Conservation (phyloP, 2,329 filamentous ascomycete species). For the Phialophora chinensis region DNA sequence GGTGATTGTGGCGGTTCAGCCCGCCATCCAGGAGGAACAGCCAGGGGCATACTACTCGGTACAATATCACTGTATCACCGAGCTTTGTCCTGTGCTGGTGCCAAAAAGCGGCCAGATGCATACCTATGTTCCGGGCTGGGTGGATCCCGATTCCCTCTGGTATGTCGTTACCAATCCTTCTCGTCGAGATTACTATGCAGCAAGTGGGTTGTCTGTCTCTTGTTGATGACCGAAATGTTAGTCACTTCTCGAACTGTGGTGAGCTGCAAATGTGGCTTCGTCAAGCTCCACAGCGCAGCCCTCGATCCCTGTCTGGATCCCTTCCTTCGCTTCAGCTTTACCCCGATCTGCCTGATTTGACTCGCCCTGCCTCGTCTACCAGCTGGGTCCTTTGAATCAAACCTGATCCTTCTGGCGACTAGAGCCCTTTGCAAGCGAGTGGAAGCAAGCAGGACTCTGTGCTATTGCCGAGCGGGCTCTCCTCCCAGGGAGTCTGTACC, state of each 20-base stretch:
- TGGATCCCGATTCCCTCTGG: neutral
- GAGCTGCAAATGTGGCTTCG: slow-evolving; percentile 9
- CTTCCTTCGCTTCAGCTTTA: slow-evolving; percentile 19
- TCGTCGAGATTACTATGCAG: neutral
- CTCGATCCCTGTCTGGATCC: slow-evolving; percentile 7
- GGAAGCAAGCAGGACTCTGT: neutral
- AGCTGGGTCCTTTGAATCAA: neutral
- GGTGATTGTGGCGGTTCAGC: neutral
- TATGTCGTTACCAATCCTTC: slow-evolving; percentile 2
- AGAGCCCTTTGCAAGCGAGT: neutral
- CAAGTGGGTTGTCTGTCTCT: slow-evolving; percentile 3
- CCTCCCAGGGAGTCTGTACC: neutral
- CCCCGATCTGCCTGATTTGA: neutral
- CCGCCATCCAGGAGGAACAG: neutral
- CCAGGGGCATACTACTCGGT: neutral
- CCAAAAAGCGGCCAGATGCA: neutral
- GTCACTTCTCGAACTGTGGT: slow-evolving; percentile 9
- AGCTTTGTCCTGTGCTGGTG: neutral
- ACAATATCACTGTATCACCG: neutral
- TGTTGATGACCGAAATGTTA: slow-evolving; percentile 14
- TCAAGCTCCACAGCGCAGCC: slow-evolving; percentile 10
- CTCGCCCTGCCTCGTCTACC: neutral
- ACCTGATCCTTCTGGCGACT: slow-evolving; percentile 5
- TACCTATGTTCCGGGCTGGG: neutral
- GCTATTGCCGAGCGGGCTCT: neutral